Base-by-base conservation (phyloP, 2,329 filamentous ascomycete species). In the Ceratocystis cubensis region DNA sequence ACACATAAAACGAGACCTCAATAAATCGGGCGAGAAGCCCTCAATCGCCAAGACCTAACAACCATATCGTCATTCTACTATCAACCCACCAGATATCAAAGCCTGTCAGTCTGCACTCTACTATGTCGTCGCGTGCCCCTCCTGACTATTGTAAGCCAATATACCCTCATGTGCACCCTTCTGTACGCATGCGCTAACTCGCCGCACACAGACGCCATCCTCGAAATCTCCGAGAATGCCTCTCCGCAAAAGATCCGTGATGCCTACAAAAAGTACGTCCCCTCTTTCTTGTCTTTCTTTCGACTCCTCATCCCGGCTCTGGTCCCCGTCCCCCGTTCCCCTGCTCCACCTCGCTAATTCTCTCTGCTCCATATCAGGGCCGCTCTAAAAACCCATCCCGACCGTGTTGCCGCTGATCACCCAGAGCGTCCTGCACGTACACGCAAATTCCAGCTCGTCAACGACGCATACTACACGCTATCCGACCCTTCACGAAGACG, bases 381-480 rank as follows among this genome's bases (percentile, higher is more conserved):
- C 72, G 93, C 93, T 4, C 80, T 97, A 59, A 96, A 94, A 77
- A 91, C 89, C 70, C 93, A 97, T 75, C 93, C 93, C 1, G 94
- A 99, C 75, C 89, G 94, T 68, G 91, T 99, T 50, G 82, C 91
- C 33, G 78, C 83, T 70, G 85, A 91, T 76, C 93, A 91, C 4
- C 90, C 92, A 46, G 91, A 97, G 71, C 89, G 93, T 70, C 76
- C 84, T 25, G 76, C 83, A 13, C 88, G 92, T 72, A 99, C 94
- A 5, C 89, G 88, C 73, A 87, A 87, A 74, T 96, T 96, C 79
- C 91, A 96, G 75, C 84, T 89, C 70, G 89, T 96, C 72, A 96
- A 95, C 78, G 91, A 96, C 73, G 91, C 91, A 69, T 96, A 96
- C 80, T 96, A 90, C 75, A 92, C 89, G 0, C 85, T 97, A 33